Conservation (phyloP, 2,329 filamentous ascomycete species). For the Phialocephala sp. region DNA sequence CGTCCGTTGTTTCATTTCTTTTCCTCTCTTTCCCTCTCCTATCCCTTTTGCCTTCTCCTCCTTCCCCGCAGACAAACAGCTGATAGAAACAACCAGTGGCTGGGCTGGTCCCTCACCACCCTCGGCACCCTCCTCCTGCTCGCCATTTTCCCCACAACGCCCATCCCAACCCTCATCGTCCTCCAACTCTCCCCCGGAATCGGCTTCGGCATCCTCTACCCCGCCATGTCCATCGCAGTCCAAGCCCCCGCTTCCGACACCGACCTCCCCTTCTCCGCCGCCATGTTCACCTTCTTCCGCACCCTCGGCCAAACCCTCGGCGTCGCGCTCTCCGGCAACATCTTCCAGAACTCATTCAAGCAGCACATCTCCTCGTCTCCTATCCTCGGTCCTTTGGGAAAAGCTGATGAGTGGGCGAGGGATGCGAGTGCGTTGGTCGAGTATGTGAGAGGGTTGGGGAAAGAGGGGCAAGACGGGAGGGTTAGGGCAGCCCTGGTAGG, state of each 20-base stretch:
- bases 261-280: slow-evolving; percentile 5
- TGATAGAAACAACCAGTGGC: not conserved
- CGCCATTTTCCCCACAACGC: not conserved
- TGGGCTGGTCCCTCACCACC: slow-evolving; percentile 2
- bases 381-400: not conserved
- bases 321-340: not conserved
- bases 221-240: slow-evolving; percentile 6
- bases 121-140: not conserved
- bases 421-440: not conserved
- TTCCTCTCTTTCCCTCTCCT: not conserved
- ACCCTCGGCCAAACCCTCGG: slow-evolving; percentile 5
- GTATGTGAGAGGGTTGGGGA: not conserved
- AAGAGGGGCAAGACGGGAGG: too few species aligned
- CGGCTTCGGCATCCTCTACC: slow-evolving; percentile 10
- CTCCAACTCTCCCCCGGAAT: not conserved
- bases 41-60: not conserved
- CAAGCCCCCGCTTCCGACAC: not conserved
- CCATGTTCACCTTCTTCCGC: slow-evolving; percentile 8
- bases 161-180: not conserved
- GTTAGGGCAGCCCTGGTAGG: not conserved
- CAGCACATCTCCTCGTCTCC: too few species aligned
- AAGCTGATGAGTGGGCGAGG: not conserved
- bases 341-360: not conserved
- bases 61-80: not conserved
- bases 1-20: not conserved